Evolutionary conservation across 2,329 filamentous ascomycete species (phyloP).

Genomic region (Penicillium thymicola): DNA sequence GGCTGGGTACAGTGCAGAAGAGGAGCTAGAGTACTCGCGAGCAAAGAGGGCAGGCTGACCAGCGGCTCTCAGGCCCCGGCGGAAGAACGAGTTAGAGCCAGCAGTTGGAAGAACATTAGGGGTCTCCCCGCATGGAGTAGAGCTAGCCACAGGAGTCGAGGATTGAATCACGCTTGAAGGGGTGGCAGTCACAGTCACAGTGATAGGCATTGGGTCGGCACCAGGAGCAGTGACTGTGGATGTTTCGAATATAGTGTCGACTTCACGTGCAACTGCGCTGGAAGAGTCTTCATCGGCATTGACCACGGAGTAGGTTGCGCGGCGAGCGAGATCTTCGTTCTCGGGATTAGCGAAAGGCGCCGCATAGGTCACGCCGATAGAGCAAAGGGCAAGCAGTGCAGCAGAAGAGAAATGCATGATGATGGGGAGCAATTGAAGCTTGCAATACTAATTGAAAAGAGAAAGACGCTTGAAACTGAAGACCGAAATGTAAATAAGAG

Average conservation of each 20-base stretch:
- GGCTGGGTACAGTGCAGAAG: not conserved
- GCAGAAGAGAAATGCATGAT: slow-evolving; percentile 32
- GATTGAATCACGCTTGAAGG: slow-evolving; percentile 9
- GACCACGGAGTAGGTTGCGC: slow-evolving; percentile 30
- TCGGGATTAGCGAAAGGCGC: slow-evolving; percentile 26
- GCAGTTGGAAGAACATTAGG: not conserved
- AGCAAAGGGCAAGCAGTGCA: slow-evolving; percentile 28
- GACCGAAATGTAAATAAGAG: slow-evolving; percentile 4
- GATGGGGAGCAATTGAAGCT: not conserved
- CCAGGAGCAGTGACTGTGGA: slow-evolving; percentile 18
- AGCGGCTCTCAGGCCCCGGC: slow-evolving; percentile 18
- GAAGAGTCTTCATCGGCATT: slow-evolving; percentile 29
- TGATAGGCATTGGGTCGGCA: slow-evolving; percentile 2
- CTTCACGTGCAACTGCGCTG: slow-evolving; percentile 16
- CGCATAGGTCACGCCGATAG: slow-evolving; percentile 27
- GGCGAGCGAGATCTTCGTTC: slow-evolving; percentile 25
- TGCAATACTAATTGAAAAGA: slow-evolving; percentile 1
- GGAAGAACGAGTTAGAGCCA: slow-evolving; percentile 15
- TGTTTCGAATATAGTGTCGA: slow-evolving; percentile 22
- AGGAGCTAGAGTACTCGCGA: slow-evolving; percentile 10
- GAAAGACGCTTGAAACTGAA: not conserved
- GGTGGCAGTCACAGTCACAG: slow-evolving; percentile 21
- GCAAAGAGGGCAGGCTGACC: slow-evolving; percentile 15
- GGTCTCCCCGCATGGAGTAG: slow-evolving; percentile 9
- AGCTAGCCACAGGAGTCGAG: slow-evolving; percentile 10